Conservation (phyloP, 192 early-diverging fungal species). For the Entomortierella chlamydospora region DNA sequence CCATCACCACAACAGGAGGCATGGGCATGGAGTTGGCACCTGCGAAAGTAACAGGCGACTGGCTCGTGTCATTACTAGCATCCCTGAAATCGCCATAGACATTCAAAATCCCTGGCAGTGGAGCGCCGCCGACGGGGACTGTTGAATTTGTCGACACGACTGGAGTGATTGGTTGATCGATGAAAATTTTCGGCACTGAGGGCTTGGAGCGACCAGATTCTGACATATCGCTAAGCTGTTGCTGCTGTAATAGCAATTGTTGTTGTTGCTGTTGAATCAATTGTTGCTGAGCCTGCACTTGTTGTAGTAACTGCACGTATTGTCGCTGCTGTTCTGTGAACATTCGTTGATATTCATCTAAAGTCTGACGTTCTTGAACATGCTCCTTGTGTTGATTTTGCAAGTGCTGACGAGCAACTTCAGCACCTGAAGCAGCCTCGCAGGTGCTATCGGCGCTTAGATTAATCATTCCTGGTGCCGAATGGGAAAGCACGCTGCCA, state of each 20-base stretch:
- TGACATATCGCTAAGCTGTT: background rate
- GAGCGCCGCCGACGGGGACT: background rate
- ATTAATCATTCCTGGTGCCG: too few species aligned
- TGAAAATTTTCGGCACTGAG: background rate
- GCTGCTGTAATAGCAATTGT: conserved; percentile 25
- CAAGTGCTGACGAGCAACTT: background rate
- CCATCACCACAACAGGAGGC: conserved; percentile 25
- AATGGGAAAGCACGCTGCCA: too few species aligned
- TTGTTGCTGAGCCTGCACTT: conserved; percentile 18
- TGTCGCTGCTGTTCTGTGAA: conserved; percentile 13
- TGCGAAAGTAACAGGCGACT: background rate
- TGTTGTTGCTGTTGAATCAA: conserved; percentile 13
- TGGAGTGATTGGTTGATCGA: background rate
- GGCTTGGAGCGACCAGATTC: background rate
- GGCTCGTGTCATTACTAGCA: background rate
- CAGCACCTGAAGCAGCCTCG: background rate
- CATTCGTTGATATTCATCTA: conserved; percentile 11
- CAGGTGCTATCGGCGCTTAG: background rate
- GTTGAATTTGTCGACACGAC: too few species aligned
- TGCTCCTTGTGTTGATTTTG: background rate
- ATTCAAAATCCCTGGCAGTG: background rate
- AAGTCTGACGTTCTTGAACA: background rate
- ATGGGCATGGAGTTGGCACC: background rate
- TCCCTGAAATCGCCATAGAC: background rate
- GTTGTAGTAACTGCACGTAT: conserved; percentile 11